phyloP scores from a whole-genome alignment of 2,329 filamentous ascomycete genomes.

The Dryadomyces quercus-mongolicae region DNA sequence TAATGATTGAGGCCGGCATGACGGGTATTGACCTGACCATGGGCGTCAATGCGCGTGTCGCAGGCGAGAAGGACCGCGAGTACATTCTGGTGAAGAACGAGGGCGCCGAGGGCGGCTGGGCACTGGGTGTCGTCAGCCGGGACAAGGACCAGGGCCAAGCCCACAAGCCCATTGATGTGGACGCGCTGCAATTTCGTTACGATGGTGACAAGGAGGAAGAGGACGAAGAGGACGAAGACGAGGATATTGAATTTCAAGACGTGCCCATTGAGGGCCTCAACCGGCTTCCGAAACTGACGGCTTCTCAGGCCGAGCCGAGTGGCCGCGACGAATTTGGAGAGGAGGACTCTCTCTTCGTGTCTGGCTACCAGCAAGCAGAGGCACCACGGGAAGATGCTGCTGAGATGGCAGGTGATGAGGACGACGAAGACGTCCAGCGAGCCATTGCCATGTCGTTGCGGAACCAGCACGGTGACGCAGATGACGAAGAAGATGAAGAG shows the following conservation, averaged over 20 bases:
- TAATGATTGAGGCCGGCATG: conserved; percentile 94
- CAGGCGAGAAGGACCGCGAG: conserved; percentile 79
- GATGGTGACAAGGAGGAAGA: conserved; percentile 51
- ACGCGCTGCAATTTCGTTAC: conserved; percentile 48
- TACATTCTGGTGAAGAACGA: conserved; percentile 96
- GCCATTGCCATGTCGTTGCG: conserved; percentile 80
- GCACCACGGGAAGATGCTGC: too few relatives aligned
- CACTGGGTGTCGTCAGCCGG: conserved; percentile 80
- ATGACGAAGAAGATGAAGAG: conserved; percentile 22
- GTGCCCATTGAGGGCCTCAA: conserved; percentile 86
- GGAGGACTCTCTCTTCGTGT: conserved; percentile 46
- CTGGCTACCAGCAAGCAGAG: conserved; percentile 17
- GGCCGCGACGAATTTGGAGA: conserved; percentile 24
- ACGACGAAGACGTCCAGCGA: conserved; percentile 55
- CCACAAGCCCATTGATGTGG: conserved; percentile 87
- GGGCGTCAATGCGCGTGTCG: conserved; percentile 53
- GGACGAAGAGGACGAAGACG: conserved; percentile 57
- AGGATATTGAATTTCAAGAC: conserved; percentile 65
- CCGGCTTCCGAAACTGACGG: conserved; percentile 52
- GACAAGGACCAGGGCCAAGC: conserved; percentile 68
- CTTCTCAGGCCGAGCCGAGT: conserved; percentile 4
- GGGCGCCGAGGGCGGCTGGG: conserved; percentile 90
- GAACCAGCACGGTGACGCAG: conserved; percentile 36
- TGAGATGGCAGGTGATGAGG: conserved; percentile 25
- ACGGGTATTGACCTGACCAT: conserved; percentile 61